Percentiles rank a stretch among this genome's conserved stretches.
These are phyloP conservation scores for Fusarium sp. DNA, from an alignment of 2,329 filamentous ascomycete species.

Conservation along the genomic window DNA sequence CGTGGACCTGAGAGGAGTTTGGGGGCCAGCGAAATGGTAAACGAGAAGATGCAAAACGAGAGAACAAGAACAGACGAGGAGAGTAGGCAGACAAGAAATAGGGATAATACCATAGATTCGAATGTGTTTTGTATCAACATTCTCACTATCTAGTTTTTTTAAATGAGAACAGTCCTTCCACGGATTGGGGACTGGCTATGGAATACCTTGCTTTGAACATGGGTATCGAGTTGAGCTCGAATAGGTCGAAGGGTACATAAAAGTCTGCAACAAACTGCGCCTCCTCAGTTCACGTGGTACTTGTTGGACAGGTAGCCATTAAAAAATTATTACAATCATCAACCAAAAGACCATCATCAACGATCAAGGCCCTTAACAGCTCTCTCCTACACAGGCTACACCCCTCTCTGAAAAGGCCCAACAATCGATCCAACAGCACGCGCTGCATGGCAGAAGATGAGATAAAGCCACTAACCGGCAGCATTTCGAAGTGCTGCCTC, in stretches of 20 bases:
- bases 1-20: constrained; percentile 31
- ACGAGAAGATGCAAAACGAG: constrained; percentile 23
- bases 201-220: not conserved
- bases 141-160: constrained; percentile 10
- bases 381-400: not conserved
- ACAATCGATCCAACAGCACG: not conserved
- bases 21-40: constrained; percentile 36
- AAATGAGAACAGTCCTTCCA: not conserved
- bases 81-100: constrained; percentile 8
- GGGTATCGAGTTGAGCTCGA: too few relatives aligned
- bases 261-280: too few relatives aligned
- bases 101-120: constrained; percentile 39
- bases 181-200: not conserved
- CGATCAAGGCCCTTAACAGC: not conserved
- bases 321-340: not conserved
- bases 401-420: not conserved
- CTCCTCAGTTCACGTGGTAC: not conserved
- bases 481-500: constrained; percentile 64
- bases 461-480: constrained; percentile 47
- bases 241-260: too few relatives aligned
- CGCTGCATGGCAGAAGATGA: not conserved
- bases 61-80: not conserved
- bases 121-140: constrained; percentile 33
- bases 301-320: not conserved
- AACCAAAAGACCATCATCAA: not conserved